Conservation (phyloP, 2,329 filamentous ascomycete species). For the Fusarium transvaalense region DNA sequence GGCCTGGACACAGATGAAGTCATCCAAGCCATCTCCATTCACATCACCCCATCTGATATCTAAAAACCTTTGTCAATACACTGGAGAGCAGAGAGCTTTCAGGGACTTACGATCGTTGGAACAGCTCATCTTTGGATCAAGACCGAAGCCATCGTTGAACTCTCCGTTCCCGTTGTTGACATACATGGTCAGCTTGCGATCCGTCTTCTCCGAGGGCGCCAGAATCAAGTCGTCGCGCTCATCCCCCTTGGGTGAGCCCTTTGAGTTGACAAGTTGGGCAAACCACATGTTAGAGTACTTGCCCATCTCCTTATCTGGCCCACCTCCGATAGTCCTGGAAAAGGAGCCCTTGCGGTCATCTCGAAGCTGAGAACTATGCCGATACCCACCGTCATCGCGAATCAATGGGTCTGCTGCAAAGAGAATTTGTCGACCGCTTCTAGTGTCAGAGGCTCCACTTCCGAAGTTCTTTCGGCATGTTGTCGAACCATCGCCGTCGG, state of each 20-base stretch:
- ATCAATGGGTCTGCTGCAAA: background rate
- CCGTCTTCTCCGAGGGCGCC: background rate
- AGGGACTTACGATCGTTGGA: background rate
- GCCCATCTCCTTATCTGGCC: conserved; percentile 3
- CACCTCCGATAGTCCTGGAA: background rate
- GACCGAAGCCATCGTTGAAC: background rate
- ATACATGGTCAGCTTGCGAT: background rate
- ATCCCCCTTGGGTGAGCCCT: conserved; percentile 3
- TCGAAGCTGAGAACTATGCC: conserved; percentile 3
- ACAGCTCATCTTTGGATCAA: conserved; percentile 5
- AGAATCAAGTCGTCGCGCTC: conserved; percentile 4
- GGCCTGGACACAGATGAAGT: conserved; percentile 1
- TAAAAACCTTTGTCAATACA: background rate
- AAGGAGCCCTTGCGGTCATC: conserved; percentile 5
- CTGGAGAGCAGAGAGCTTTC: fast-evolving
- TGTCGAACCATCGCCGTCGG: background rate
- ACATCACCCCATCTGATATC: conserved; percentile 7
- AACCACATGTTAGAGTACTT: conserved; percentile 6
- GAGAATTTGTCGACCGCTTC: conserved; percentile 3
- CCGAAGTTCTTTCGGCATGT: conserved; percentile 4
- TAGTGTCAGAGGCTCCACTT: background rate
- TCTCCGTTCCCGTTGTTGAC: conserved; percentile 1
- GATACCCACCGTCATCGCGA: background rate
- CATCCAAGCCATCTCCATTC: conserved; percentile 4
- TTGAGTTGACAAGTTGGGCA: background rate